Evolutionary conservation across 2,329 filamentous ascomycete genomes (phyloP), one percentile per base, ranked within the genome.

Genomic region (Colletotrichum australisinense): DNA sequence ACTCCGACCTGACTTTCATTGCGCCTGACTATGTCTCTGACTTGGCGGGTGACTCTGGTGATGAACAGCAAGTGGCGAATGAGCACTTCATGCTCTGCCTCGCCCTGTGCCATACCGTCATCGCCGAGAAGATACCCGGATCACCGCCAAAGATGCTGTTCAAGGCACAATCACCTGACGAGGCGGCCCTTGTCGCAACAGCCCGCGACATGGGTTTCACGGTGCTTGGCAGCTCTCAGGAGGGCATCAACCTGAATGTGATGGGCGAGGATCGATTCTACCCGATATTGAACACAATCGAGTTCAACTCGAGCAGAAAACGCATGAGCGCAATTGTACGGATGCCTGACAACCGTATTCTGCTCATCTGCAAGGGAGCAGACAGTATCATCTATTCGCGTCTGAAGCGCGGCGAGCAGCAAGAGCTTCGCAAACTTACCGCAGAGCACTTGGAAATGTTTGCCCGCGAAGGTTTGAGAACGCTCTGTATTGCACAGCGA

Each of bases 401-500:
- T 6, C 87, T 99, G 73, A 94, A 92, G 83, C 91, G 90, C 75
- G 95, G 95, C 62, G 92, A 97, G 82, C 97, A 99, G 83, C 88
- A 91, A 74, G 93, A 98, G 79, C 89, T 99, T 67, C 91, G 97
- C 74, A 90, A 91, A 77, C 88, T 89, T 22, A 99, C 97, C 1
- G 97, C 95, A 3, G 94, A 98, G 77, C 97, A 99, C 79, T 89
- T 99, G 22, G 97, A 99, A 80, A 94, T 98, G 90, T 99, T 98
- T 83, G 97, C 97, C 24, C 90, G 96, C 66, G 97, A 99, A 86
- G 97, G 97, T 82, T 88, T 99, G 42, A 93, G 97, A 79, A 99
- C 97, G 5, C 90, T 99, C 11, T 99, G 97, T 83, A 95, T 99
- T 78, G 97, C 97, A 5, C 90, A 97, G 79, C 92, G 91, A 76